Evolutionary conservation across 78 protist genomes (phyloP), one percentile per base, ranked within the genome.

Genomic region (Anaeramoeba flamelloides): DNA sequence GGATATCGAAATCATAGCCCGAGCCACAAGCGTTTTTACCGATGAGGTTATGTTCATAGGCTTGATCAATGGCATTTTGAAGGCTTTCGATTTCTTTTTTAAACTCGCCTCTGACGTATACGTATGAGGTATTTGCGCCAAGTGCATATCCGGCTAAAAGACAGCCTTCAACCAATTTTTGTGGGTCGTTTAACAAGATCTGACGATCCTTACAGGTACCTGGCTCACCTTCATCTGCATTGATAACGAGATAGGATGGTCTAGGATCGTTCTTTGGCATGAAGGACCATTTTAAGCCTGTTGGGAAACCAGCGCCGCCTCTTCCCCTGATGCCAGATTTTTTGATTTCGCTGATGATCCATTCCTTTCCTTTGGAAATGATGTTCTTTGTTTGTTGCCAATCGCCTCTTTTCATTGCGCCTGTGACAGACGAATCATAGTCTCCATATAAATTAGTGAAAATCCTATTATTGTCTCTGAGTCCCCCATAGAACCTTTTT

Each of bases 161-260:
- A 83, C 94, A 89, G 69, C 98, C 98, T n/a, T 94, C 97, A 22
- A 94, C 87, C 32, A 97, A 89, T 85, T 91, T 97, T 84, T 97
- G 98, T 36, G 99, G 98, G 77, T 97, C 99, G 77, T 94, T 90
- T 53, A 97, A 87, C 95, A 97, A 92, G 65, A 97, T 97, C 77
- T 97, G 98, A 12, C 99, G 79, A 84, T 97, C 99, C 81, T 97
- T 97, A 90, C 98, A 97, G 0, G 99, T 95, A 39, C 99, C 98
- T 0, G 99, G 99, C 84, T 95, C 99, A 37, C 96, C 93, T 82
- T 97, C 99, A 77, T 97, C 99, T 0, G 98, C 99, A 79, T 97
- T 97, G 81, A 97, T 89, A 12, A 97, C 99, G 34, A 96, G 88
- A 82, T 95, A 97, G 79, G 90, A 90, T 39, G 95, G 97, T n/a